phyloP scores from a whole-genome alignment of 306 rosid genomes.

The Cyclanthera cordifolia region DNA sequence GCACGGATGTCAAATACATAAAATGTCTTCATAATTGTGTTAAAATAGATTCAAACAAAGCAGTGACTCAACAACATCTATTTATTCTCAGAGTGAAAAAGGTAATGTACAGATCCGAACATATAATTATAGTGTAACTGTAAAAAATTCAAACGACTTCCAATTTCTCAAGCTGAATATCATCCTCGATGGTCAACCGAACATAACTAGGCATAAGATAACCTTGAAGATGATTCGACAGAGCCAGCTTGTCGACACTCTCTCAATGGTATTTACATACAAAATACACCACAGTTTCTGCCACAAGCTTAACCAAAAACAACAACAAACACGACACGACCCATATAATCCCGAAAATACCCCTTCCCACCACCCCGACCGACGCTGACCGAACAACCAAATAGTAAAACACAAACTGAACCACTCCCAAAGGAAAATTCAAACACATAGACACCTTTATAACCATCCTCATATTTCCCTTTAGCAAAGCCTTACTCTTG shows the following conservation, averaged over 20 bases:
- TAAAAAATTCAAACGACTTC: not conserved
- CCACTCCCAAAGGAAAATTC: not conserved
- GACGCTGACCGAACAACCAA: not conserved
- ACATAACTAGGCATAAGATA: slow-evolving; percentile 27
- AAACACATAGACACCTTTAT: slow-evolving; percentile 1
- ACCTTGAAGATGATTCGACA: slow-evolving; percentile 45
- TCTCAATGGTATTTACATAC: slow-evolving; percentile 77
- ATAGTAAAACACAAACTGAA: not conserved
- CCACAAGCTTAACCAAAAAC: slow-evolving; percentile 35
- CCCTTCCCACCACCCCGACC: slow-evolving; percentile 27
- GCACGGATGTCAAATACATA: too few species aligned
- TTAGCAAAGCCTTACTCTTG: slow-evolving; percentile 43
- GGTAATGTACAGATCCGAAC: too few species aligned
- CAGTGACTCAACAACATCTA: too few species aligned
- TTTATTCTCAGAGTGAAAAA: too few species aligned
- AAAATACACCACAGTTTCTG: slow-evolving; percentile 59
- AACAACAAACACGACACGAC: slow-evolving; percentile 23
- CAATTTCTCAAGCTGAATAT: not conserved
- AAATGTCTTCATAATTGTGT: too few species aligned
- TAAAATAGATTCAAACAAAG: too few species aligned
- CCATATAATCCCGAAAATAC: slow-evolving; percentile 25
- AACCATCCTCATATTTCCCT: slow-evolving; percentile 43
- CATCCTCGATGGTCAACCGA: slow-evolving; percentile 24
- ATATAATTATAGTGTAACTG: too few species aligned
- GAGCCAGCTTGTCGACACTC: slow-evolving; percentile 47